phyloP scores from a whole-genome alignment of 352 stramenopile species.

The Phytopythium boreale region DNA sequence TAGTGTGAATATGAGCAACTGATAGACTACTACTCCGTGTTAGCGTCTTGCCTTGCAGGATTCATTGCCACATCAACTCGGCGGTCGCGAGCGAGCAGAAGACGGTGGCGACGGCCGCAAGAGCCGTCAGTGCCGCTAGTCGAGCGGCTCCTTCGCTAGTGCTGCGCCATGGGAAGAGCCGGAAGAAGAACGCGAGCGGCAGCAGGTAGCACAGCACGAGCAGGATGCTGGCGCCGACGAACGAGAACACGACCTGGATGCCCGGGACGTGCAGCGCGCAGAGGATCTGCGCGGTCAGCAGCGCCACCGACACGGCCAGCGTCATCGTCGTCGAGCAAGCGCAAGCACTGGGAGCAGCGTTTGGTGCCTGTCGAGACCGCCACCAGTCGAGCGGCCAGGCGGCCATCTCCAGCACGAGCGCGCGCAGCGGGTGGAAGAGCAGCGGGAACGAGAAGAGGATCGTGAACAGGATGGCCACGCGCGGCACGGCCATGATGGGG shows the following conservation, averaged over 20 bases:
- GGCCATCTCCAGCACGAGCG: slow-evolving; percentile 60
- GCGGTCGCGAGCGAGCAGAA: slow-evolving; percentile 62
- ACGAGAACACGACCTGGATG: slow-evolving; percentile 72
- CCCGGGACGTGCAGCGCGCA: slow-evolving; percentile 53
- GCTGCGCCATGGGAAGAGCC: slow-evolving; percentile 40
- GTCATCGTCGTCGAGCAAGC: slow-evolving; percentile 22
- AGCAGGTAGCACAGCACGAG: slow-evolving; percentile 74
- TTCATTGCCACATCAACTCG: slow-evolving; percentile 24
- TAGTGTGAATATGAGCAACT: not conserved
- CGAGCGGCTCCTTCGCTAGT: slow-evolving; percentile 19
- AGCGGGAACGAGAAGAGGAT: slow-evolving; percentile 78
- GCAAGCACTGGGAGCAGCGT: slow-evolving; percentile 4
- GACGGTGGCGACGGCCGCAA: slow-evolving; percentile 41
- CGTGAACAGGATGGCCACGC: slow-evolving; percentile 61
- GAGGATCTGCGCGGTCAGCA: slow-evolving; percentile 46
- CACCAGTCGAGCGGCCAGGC: slow-evolving; percentile 13
- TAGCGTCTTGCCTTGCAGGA: not conserved
- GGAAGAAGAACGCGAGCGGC: slow-evolving; percentile 54
- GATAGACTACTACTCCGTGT: not conserved
- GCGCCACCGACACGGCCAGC: slow-evolving; percentile 32
- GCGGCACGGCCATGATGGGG: slow-evolving; percentile 65
- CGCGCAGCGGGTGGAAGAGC: slow-evolving; percentile 65
- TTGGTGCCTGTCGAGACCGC: not conserved
- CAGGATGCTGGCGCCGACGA: slow-evolving; percentile 71
- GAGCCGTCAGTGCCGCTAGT: slow-evolving; percentile 20